Conservation (phyloP, 139 green algal genomes). For the Chlamydomonas urium region DNA sequence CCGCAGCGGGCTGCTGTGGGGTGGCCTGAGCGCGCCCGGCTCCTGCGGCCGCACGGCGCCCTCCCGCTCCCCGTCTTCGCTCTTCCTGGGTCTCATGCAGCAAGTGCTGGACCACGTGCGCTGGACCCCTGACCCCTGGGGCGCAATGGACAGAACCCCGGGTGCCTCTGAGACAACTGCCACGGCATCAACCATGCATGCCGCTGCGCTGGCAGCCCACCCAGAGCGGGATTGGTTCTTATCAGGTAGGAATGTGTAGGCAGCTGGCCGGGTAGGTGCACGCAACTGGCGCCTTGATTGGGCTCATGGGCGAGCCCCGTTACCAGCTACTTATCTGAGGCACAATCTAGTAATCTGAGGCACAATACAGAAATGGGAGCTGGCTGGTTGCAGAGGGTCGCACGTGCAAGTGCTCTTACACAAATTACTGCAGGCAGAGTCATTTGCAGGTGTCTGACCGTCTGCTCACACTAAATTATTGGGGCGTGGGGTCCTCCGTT, state of each 20-base stretch:
- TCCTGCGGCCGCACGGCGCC: background rate
- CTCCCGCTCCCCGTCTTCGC: background rate
- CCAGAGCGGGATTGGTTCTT: constrained; percentile 10
- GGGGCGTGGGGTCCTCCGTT: too few relatives aligned
- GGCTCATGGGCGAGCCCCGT: too few relatives aligned
- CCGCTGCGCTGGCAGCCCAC: background rate
- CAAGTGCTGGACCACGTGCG: constrained; percentile 15
- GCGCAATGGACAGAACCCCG: constrained; percentile 22
- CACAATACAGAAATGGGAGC: too few relatives aligned
- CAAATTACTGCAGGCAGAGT: too few relatives aligned
- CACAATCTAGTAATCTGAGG: too few relatives aligned
- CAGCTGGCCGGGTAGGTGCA: too few relatives aligned
- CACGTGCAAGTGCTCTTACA: too few relatives aligned
- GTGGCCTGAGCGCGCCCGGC: background rate
- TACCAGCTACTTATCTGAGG: too few relatives aligned
- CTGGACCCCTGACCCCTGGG: constrained; percentile 45
- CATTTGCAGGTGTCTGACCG: too few relatives aligned
- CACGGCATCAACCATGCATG: background rate
- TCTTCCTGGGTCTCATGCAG: constrained; percentile 19
- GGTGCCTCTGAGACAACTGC: background rate
- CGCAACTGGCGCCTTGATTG: too few relatives aligned
- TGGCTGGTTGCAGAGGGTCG: too few relatives aligned
- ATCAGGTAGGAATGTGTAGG: constrained; percentile 2
- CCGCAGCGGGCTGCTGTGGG: constrained; percentile 8
- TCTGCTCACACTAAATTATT: too few relatives aligned